Base-by-base conservation (phyloP, 257 asterid species). In the Orobanche coerulescens region DNA sequence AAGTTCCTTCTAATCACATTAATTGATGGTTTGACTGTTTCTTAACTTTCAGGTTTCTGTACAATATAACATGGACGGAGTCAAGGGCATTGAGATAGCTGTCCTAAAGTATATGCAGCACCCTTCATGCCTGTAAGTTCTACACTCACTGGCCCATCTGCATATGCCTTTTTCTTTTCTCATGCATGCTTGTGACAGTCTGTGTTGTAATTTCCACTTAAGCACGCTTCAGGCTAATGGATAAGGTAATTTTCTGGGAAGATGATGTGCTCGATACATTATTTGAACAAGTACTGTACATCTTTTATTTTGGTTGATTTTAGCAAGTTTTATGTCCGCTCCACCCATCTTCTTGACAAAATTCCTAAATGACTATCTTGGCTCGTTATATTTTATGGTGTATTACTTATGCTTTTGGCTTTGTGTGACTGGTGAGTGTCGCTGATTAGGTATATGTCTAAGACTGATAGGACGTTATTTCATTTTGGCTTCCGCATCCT, bases 101-200 rank as follows among this genome's bases (percentile, higher is more conserved):
- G 72, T 92, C 57, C 59, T 80, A 57, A 73, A 79, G 61, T 88
- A 71, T 70, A 73, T 92, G 80, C 85, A 73, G 72, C 87, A 75
- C 75, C 95, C 95, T 1, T 51, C 71, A 7, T 64, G 70, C 83
- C 67, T 82, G 96, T 89, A 80, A 79, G 96, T 78, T 55, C 34
- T 74, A 51, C 67, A 30, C 53, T 8, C 28, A 49, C 69, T 55
- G 8, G 15, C 12, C 52, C 23, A 36, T 65, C 30, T 54, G 53
- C 65, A 3, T 18, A 5, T 60, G 42, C 20, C 40, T 49, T 67
- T 73, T 36, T 19, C 13, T 52, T 4, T 58, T 61, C 61, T 12
- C 49, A 18, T 28, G 2, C 40, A 19, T 47, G 28, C 33, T 67
- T 64, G 68, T 67, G 59, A 48, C 6, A 11, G 39, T 42, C 6